phyloP scores from a whole-genome alignment of 345 rosid genomes.

The Gossypium thurberi region DNA sequence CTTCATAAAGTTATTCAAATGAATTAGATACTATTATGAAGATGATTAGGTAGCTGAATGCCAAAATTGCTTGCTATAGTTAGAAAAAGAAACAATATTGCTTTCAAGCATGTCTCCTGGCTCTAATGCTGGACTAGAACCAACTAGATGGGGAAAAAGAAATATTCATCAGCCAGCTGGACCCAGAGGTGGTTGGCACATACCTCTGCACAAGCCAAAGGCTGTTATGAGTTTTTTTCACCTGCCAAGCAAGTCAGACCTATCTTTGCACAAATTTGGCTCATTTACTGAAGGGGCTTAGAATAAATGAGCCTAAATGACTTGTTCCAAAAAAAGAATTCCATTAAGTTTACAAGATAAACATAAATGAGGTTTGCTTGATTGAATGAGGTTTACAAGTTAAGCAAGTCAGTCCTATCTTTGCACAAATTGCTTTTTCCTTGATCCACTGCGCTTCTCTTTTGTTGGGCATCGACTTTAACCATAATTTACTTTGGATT shows the following conservation, averaged over 20 bases:
- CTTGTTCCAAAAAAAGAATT: not conserved
- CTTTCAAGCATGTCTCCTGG: not conserved
- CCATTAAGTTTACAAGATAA: not conserved
- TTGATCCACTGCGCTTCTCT: not conserved
- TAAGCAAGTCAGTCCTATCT: not conserved
- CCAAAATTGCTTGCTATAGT: not conserved
- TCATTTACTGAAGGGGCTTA: not conserved
- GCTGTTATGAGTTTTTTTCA: not conserved
- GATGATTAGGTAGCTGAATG: not conserved
- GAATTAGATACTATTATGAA: not conserved
- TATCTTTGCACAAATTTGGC: not conserved
- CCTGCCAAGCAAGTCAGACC: not conserved
- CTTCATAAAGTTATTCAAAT: not conserved
- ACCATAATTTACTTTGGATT: not conserved
- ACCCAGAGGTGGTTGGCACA: not conserved
- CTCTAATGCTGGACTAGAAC: not conserved
- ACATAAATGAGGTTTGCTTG: not conserved
- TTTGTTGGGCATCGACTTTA: not conserved
- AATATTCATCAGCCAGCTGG: not conserved
- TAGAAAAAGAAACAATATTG: not conserved
- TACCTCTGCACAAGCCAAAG: not conserved
- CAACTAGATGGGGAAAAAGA: not conserved
- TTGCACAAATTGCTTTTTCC: not conserved
- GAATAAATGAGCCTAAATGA: not conserved
- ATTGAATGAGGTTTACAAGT: not conserved